Conservation (phyloP, 192 early-diverging fungal genomes). For the Umbelopsis vinacea region DNA sequence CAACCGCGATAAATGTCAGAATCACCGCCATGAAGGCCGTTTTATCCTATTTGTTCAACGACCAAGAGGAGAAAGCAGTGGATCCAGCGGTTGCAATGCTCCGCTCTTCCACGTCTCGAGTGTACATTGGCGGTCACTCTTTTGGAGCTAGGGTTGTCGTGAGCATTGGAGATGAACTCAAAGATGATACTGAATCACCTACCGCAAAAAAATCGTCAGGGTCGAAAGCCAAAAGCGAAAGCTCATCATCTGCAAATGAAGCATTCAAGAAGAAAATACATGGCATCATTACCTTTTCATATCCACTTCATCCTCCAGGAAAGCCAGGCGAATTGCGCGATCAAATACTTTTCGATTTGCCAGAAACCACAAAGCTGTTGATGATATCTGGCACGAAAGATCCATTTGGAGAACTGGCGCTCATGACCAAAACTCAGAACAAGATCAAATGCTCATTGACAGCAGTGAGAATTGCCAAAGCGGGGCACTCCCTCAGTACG, state of each 20-base stretch:
- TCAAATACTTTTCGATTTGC: constrained; percentile 12
- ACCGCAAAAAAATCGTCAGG: background rate
- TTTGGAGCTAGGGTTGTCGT: constrained; percentile 7
- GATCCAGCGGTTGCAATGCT: background rate
- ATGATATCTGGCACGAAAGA: constrained; percentile 16
- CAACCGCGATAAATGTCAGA: background rate
- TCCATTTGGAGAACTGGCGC: constrained; percentile 3
- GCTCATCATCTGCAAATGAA: background rate
- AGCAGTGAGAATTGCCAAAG: constrained; percentile 3
- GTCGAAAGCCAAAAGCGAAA: background rate
- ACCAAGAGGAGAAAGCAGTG: background rate
- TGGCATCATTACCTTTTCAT: constrained; percentile 4
- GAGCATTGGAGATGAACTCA: background rate
- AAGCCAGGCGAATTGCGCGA: constrained; percentile 4
- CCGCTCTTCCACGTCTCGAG: background rate
- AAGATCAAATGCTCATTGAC: constrained; percentile 6
- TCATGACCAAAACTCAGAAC: background rate
- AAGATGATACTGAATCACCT: background rate
- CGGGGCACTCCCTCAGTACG: background rate
- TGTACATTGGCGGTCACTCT: constrained; percentile 11
- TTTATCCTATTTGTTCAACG: background rate
- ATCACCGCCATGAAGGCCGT: constrained; percentile 3
- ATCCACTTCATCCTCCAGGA: constrained; percentile 1
- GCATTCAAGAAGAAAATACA: background rate
- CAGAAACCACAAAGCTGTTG: background rate